Conservation (phyloP, 768 basidiomycete genomes). For the Auriscalpium microsporum region DNA sequence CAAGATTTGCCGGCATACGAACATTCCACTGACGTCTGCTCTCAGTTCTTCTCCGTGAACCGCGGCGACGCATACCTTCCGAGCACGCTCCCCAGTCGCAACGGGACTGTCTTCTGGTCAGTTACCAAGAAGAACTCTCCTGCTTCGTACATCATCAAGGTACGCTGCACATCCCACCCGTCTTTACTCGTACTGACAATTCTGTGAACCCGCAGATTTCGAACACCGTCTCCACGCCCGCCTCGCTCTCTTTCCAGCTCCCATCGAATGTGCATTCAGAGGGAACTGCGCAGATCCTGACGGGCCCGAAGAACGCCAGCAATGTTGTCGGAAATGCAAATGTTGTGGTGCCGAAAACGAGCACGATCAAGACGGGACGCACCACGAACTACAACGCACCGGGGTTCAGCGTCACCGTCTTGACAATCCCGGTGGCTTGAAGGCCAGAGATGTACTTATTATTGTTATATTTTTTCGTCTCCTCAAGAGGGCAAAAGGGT, state of each 20-base stretch:
- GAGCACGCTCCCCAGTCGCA: slow-evolving; percentile 43
- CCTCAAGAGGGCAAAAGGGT: too few species aligned
- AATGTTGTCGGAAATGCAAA: slow-evolving; percentile 47
- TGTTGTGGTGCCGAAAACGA: slow-evolving; percentile 37
- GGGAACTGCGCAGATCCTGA: slow-evolving; percentile 42
- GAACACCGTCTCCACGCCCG: slow-evolving; percentile 37
- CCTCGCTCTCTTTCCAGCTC: slow-evolving; percentile 41
- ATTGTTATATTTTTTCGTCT: too few species aligned
- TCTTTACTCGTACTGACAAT: too few species aligned
- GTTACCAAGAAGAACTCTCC: slow-evolving; percentile 32
- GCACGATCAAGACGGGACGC: slow-evolving; percentile 36
- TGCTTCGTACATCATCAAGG: slow-evolving; percentile 52
- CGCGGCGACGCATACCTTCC: slow-evolving; percentile 56
- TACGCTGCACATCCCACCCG: slow-evolving; percentile 3
- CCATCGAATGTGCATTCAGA: slow-evolving; percentile 41
- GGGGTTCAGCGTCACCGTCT: slow-evolving; percentile 33
- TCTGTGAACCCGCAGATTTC: slow-evolving; percentile 31
- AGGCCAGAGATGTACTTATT: not conserved
- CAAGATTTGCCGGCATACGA: not conserved
- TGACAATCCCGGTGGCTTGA: slow-evolving; percentile 17
- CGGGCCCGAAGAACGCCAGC: slow-evolving; percentile 40
- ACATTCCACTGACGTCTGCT: not conserved
- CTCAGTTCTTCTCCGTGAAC: slow-evolving; percentile 56
- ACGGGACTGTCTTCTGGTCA: slow-evolving; percentile 55
- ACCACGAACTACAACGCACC: slow-evolving; percentile 49